Conservation (phyloP, 208 protist species). For the Lotmaria passim region DNA sequence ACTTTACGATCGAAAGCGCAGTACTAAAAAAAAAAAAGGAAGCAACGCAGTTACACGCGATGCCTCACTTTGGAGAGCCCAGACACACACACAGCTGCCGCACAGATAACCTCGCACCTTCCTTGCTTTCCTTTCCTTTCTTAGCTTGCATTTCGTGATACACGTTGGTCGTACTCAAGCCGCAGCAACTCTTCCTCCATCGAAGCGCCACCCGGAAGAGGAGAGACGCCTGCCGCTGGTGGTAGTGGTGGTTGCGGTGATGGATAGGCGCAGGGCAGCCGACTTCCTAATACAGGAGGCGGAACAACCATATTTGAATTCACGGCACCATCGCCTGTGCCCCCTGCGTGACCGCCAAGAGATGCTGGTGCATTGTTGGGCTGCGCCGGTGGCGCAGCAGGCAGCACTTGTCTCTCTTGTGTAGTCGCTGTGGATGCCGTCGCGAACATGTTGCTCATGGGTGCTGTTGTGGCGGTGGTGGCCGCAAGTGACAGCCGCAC, state of each 20-base stretch:
- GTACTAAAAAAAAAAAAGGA: no score
- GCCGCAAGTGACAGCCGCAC: conserved; percentile 66
- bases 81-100: no score
- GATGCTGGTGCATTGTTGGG: not conserved
- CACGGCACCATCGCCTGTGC: not conserved
- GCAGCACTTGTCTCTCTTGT: not conserved
- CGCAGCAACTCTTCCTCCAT: conserved; percentile 80
- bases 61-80: not conserved
- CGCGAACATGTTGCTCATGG: not conserved
- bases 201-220: conserved; percentile 8
- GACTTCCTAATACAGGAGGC: not conserved
- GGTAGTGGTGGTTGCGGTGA: not conserved
- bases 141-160: not conserved
- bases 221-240: not conserved
- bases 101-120: not conserved
- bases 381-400: not conserved
- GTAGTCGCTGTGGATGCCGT: not conserved
- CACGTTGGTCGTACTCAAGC: conserved; percentile 41
- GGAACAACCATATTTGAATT: not conserved
- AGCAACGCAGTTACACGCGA: not conserved
- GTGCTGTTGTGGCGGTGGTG: conserved; percentile 25
- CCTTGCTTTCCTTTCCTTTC: not conserved
- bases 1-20: no score
- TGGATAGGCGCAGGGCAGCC: not conserved
- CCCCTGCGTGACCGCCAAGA: not conserved